phyloP scores from a whole-genome alignment of 352 stramenopile species.

The Globisporangium recalcitrans region DNA sequence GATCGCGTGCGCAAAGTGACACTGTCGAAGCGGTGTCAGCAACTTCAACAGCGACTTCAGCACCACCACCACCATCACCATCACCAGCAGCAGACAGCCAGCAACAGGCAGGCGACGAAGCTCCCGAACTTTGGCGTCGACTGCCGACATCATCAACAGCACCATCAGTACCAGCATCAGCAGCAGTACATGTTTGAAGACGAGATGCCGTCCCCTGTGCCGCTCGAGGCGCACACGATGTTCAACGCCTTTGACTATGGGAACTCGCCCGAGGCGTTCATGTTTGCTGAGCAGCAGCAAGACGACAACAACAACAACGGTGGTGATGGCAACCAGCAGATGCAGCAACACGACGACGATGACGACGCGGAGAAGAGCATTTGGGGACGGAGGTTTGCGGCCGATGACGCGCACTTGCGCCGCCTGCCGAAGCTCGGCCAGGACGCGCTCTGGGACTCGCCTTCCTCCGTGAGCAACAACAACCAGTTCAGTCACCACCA shows the following conservation, averaged over 20 bases:
- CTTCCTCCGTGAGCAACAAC: background rate
- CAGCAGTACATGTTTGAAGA: constrained; percentile 18
- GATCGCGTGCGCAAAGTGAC: constrained; percentile 39
- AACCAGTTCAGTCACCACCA: constrained; percentile 23
- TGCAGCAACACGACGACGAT: constrained; percentile 3
- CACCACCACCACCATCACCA: background rate
- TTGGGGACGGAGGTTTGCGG: constrained; percentile 33
- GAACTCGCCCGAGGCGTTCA: constrained; percentile 35
- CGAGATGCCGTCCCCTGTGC: constrained; percentile 20
- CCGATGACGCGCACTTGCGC: constrained; percentile 1
- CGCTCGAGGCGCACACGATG: constrained; percentile 7
- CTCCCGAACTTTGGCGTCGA: constrained; percentile 8
- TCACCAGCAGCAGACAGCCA: background rate
- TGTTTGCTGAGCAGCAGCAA: constrained; percentile 5
- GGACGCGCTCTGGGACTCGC: constrained; percentile 34
- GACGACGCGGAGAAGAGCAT: constrained; percentile 21
- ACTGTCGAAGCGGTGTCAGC: constrained; percentile 23
- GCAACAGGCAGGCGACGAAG: background rate
- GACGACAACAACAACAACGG: background rate
- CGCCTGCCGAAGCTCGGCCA: constrained; percentile 33
- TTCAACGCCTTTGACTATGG: constrained; percentile 53
- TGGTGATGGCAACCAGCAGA: constrained; percentile 1
- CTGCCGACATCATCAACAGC: background rate
- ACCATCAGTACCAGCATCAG: constrained; percentile 18
- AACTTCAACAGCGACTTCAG: constrained; percentile 16